These are phyloP conservation scores for Xylogone sp. DNA, from an alignment of 2,329 filamentous ascomycete species.

Conservation along the genomic window DNA sequence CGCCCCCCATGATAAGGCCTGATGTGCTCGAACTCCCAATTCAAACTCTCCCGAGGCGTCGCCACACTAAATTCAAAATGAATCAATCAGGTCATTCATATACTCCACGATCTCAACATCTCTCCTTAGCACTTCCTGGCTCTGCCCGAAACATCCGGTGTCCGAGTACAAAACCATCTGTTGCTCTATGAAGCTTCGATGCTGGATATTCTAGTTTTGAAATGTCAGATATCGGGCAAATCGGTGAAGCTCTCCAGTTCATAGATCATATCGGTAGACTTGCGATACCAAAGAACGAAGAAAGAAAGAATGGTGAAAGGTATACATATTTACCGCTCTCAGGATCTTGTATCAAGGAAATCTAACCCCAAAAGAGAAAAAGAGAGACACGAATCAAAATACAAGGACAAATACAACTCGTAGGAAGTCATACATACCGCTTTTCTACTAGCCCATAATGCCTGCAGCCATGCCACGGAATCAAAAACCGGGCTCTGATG, in stretches of 20 bases:
- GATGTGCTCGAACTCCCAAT: too few species aligned
- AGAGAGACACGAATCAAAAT: too few species aligned
- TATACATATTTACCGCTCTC: too few species aligned
- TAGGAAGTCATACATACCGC: conserved; percentile 14
- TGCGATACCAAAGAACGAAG: too few species aligned
- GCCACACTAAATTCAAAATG: conserved; percentile 16
- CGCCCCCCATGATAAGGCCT: too few species aligned
- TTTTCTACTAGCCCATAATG: conserved; percentile 27
- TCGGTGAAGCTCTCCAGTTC: too few species aligned
- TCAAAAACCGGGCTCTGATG: conserved; percentile 17
- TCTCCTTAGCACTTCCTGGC: conserved; percentile 25
- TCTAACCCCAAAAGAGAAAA: not conserved
- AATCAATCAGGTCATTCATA: conserved; percentile 29
- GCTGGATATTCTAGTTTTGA: conserved; percentile 22
- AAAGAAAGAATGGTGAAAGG: too few species aligned
- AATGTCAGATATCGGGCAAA: too few species aligned
- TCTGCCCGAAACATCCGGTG: conserved; percentile 24
- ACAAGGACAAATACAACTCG: too few species aligned
- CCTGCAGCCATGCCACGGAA: conserved; percentile 23
- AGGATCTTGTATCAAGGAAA: conserved; percentile 1
- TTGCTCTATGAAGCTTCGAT: conserved; percentile 30
- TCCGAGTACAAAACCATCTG: conserved; percentile 22
- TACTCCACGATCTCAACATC: conserved; percentile 31
- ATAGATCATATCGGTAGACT: too few species aligned
- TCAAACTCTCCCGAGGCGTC: too few species aligned